Percentiles rank a stretch among this genome's conserved stretches.
Evolutionary conservation across 192 early-diverging fungal genomes (phyloP).

Genomic region (Mortierella claussenii): DNA sequence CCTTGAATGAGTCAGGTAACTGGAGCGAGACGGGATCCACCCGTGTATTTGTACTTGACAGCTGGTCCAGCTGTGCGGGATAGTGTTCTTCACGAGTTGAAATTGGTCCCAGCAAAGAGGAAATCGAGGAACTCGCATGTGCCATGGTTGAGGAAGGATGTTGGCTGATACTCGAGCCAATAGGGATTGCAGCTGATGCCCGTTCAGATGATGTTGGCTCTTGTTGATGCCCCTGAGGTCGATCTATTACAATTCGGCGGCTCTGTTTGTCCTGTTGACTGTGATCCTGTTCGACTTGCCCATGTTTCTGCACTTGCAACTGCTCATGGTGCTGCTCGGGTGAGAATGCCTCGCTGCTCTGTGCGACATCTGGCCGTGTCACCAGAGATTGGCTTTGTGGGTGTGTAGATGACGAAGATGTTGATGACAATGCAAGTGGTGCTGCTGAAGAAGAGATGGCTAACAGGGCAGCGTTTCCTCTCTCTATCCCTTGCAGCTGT

Average conservation of each 20-base stretch:
- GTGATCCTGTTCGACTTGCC: background rate
- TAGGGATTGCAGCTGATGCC: slow-evolving; percentile 5
- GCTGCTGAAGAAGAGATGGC: too few species aligned
- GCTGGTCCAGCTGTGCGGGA: slow-evolving; percentile 3
- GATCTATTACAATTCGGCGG: slow-evolving; percentile 13
- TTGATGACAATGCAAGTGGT: too few species aligned
- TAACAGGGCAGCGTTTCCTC: too few species aligned
- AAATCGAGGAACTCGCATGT: slow-evolving; percentile 24
- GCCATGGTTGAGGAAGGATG: slow-evolving; percentile 7
- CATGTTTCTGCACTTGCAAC: slow-evolving; percentile 1
- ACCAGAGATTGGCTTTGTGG: too few species aligned
- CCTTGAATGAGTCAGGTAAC: too few species aligned
- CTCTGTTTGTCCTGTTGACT: background rate
- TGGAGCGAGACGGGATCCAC: background rate
- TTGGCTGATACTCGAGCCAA: slow-evolving; percentile 27
- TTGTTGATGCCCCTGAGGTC: slow-evolving; percentile 15
- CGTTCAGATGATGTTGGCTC: slow-evolving; percentile 1
- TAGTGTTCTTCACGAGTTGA: background rate
- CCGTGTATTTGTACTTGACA: background rate
- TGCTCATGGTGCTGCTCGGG: background rate
- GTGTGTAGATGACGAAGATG: too few species aligned
- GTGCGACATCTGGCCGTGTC: too few species aligned
- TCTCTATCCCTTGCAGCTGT: too few species aligned
- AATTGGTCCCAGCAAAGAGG: slow-evolving; percentile 1
- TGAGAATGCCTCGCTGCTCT: too few species aligned